phyloP scores from a whole-genome alignment of 176 grass and related monocot species.

The Areca catechu region DNA sequence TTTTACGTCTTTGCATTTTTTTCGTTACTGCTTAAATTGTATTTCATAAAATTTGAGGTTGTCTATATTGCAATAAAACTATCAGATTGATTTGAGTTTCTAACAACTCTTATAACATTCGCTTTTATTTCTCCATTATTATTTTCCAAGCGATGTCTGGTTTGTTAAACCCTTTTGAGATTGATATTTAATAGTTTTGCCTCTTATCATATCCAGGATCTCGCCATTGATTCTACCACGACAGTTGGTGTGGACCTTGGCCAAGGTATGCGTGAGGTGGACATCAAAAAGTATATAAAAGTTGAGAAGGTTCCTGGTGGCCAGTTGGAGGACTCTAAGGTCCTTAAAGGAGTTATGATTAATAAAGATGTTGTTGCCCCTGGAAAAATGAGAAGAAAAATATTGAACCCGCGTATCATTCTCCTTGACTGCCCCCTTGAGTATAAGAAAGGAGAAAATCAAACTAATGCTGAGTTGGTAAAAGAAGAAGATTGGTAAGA shows the following conservation, averaged over 20 bases:
- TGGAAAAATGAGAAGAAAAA: conserved; percentile 3
- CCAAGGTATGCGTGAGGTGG: conserved; percentile 90
- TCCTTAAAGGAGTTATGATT: conserved; percentile 96
- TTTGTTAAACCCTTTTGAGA: not conserved
- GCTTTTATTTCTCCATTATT: too few species aligned
- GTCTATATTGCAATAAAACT: too few species aligned
- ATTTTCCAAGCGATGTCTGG: too few species aligned
- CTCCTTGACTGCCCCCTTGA: conserved; percentile 77
- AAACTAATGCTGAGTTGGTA: conserved; percentile 66
- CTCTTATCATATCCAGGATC: conserved; percentile 49
- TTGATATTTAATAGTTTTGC: conserved; percentile 18
- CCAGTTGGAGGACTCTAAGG: conserved; percentile 80
- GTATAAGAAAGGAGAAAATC: conserved; percentile 99
- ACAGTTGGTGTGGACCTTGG: conserved; percentile 88
- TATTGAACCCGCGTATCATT: not conserved
- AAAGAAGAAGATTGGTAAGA: conserved; percentile 7
- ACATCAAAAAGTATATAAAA: conserved; percentile 99
- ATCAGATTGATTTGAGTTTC: too few species aligned
- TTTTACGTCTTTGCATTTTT: too few species aligned
- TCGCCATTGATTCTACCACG: conserved; percentile 91
- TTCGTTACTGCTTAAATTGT: too few species aligned
- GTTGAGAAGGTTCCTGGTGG: conserved; percentile 96
- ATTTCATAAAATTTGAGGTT: too few species aligned
- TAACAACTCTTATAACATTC: too few species aligned
- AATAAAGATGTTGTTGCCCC: conserved; percentile 39